Conservation (phyloP, 805 yeast genomes). For the Zygosaccharomyces bisporus region DNA sequence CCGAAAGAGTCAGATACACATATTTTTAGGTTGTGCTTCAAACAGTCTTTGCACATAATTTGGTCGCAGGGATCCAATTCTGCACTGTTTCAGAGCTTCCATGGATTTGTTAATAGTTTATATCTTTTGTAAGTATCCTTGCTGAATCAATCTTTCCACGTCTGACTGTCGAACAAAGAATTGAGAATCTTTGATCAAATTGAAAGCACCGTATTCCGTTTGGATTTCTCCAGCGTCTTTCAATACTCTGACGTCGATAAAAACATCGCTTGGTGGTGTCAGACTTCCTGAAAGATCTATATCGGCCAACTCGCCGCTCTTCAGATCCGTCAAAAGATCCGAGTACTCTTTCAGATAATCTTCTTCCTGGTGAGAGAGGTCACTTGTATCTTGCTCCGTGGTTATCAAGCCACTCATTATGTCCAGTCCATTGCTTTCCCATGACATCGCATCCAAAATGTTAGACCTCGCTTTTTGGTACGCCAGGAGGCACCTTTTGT, state of each 20-base stretch:
- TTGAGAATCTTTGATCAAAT: conserved; percentile 87
- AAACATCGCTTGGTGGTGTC: conserved; percentile 86
- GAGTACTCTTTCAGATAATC: conserved; percentile 70
- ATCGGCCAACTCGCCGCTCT: conserved; percentile 69
- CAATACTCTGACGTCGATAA: conserved; percentile 88
- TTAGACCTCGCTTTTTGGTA: conserved; percentile 72
- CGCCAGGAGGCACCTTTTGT: conserved; percentile 85
- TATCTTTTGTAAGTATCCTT: conserved; percentile 82
- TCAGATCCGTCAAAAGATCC: conserved; percentile 68
- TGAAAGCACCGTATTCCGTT: conserved; percentile 95
- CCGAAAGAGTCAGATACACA: background rate
- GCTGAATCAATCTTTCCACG: conserved; percentile 90
- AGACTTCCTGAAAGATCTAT: conserved; percentile 85
- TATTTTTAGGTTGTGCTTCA: conserved; percentile 1
- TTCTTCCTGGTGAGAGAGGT: conserved; percentile 72
- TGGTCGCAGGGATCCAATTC: conserved; percentile 21
- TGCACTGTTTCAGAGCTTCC: conserved; percentile 33
- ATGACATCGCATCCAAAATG: conserved; percentile 60
- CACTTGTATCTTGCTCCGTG: conserved; percentile 39
- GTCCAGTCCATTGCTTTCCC: conserved; percentile 56
- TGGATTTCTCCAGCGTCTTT: conserved; percentile 96
- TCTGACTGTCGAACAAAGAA: conserved; percentile 92
- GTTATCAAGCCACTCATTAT: conserved; percentile 35
- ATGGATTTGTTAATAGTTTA: conserved; percentile 30
- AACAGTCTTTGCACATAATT: conserved; percentile 22